phyloP scores from a whole-genome alignment of 2,329 filamentous ascomycete genomes.

The Cyphellophora attinorum region DNA sequence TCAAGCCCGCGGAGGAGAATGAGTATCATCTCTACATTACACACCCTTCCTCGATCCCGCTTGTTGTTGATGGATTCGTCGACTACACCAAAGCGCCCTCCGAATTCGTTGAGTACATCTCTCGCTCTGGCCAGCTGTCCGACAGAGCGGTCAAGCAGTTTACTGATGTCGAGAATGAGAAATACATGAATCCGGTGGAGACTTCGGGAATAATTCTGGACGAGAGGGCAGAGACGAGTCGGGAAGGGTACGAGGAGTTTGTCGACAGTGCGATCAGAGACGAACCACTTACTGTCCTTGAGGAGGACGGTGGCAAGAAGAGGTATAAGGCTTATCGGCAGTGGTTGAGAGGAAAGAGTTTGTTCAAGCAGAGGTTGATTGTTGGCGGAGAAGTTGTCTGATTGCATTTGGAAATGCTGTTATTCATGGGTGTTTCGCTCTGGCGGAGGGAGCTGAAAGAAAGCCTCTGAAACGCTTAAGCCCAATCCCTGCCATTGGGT shows the following conservation, averaged over 20 bases:
- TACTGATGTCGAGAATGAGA: slow-evolving; percentile 7
- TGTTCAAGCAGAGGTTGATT: slow-evolving; percentile 73
- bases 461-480: too few relatives aligned
- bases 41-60: slow-evolving; percentile 78
- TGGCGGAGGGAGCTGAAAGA: too few relatives aligned
- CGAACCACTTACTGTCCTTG: slow-evolving; percentile 76
- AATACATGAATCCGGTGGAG: slow-evolving; percentile 39
- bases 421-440: too few relatives aligned
- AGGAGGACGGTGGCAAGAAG: slow-evolving; percentile 84
- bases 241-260: slow-evolving; percentile 67
- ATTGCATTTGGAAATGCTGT: too few relatives aligned
- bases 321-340: slow-evolving; percentile 93
- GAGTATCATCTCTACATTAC: slow-evolving; percentile 85
- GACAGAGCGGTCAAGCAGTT: slow-evolving; percentile 5
- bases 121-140: slow-evolving; percentile 32
- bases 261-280: slow-evolving; percentile 56
- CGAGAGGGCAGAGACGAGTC: slow-evolving; percentile 52
- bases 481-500: too few relatives aligned
- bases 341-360: slow-evolving; percentile 87
- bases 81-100: slow-evolving; percentile 23
- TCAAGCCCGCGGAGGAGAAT: slow-evolving; percentile 77
- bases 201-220: slow-evolving; percentile 33
- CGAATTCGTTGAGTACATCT: slow-evolving; percentile 75
- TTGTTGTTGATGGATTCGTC: slow-evolving; percentile 41
- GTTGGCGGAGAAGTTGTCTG: slow-evolving; percentile 14